A percentile compares a stretch with the other conserved stretches of the same genome.
Evolutionary conservation across 1,284 basidiomycete species (phyloP).

Genomic region (Moesziomyces antarcticus): DNA sequence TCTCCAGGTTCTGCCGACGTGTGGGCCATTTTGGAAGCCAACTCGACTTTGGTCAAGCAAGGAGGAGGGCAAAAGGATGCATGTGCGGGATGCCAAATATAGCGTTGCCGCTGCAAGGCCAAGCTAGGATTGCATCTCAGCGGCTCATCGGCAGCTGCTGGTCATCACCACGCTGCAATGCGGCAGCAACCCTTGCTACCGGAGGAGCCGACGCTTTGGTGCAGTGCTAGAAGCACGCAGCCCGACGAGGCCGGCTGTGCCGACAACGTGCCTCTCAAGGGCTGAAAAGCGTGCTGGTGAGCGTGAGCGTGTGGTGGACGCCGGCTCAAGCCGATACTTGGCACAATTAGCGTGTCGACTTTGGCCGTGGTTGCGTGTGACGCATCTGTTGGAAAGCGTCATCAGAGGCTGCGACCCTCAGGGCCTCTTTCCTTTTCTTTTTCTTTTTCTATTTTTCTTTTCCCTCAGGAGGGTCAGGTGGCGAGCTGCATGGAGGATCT

Average conservation of each 20-base stretch:
- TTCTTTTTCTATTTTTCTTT: not conserved
- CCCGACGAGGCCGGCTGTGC: no score
- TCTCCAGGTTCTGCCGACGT: not conserved
- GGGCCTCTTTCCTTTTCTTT: not conserved
- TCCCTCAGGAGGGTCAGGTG: not conserved
- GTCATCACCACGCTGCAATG: no score
- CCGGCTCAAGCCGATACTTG: not conserved
- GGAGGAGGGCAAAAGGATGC: no score
- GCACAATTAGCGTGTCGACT: not conserved
- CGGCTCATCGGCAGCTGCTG: no score
- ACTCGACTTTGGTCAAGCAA: no score
- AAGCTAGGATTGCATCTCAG: not conserved
- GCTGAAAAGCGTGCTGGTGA: no score
- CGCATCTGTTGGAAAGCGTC: conserved; percentile 20
- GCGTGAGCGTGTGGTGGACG: not conserved
- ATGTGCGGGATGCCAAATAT: not conserved
- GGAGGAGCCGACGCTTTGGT: no score
- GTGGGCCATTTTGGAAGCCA: no score
- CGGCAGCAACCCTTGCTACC: no score
- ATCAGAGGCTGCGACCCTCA: conserved; percentile 2
- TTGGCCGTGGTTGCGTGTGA: no score
- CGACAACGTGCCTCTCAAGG: no score
- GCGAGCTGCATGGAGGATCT: not conserved
- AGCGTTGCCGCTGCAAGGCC: not conserved
- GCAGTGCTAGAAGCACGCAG: no score